phyloP scores from a whole-genome alignment of 2,329 filamentous ascomycete species.

The Neofusicoccum sp. region DNA sequence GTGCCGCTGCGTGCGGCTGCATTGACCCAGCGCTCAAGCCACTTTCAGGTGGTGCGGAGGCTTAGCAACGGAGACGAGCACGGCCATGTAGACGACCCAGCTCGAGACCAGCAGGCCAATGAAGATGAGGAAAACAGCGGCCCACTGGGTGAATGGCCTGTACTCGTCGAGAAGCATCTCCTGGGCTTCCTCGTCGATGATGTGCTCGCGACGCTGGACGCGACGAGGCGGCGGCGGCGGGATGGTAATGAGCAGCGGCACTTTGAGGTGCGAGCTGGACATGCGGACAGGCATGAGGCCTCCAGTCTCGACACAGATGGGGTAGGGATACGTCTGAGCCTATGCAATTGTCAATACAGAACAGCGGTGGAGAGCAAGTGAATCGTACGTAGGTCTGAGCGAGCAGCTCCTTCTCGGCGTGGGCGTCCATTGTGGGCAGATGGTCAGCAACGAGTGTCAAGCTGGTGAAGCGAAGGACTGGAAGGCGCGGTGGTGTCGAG shows the following conservation, averaged over 20 bases:
- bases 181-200: conserved; percentile 19
- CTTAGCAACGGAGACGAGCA: conserved; percentile 6
- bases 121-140: neutral
- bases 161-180: conserved; percentile 5
- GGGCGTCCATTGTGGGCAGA: conserved; percentile 6
- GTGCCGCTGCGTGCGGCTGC: conserved; percentile 4
- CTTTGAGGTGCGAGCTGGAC: conserved; percentile 8
- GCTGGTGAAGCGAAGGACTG: neutral
- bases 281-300: conserved; percentile 5
- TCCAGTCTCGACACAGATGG: neutral
- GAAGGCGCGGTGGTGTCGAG: neutral
- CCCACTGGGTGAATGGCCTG: conserved; percentile 12
- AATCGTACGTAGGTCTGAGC: conserved; percentile 3
- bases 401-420: conserved; percentile 9
- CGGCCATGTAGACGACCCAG: conserved; percentile 11
- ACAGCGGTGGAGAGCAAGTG: neutral
- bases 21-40: conserved; percentile 10
- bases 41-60: conserved; percentile 1
- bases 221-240: neutral
- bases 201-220: neutral
- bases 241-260: conserved; percentile 12
- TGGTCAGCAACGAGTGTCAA: no score
- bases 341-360: neutral
- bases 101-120: conserved; percentile 14
- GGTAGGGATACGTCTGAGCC: conserved; percentile 8